Evolutionary conservation across 768 basidiomycete genomes (phyloP), one percentile per base, ranked within the genome.

Genomic region (Pleurotus tuber-regium): DNA sequence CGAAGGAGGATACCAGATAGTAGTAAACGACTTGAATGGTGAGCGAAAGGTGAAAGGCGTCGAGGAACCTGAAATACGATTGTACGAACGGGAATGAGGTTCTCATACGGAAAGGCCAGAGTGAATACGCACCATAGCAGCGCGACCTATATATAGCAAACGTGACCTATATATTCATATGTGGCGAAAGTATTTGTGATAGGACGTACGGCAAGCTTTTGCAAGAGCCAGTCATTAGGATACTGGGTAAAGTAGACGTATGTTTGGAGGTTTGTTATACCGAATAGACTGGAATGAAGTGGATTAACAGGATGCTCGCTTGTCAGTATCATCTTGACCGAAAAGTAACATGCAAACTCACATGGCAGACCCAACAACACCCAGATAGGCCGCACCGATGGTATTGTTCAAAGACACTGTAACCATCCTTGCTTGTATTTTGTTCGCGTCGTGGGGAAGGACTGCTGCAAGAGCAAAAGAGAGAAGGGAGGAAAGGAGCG

Each of bases 361-460:
- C 67, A 66, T 59, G 11, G 61, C 59, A 42, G 67, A 61, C 40
- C 58, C 54, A 40, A 62, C 50, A 10, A 59, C 50, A 11, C 67
- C 67, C 28, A 68, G 11, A 51, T 66, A 64, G n/a, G 59, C 58
- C 8, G 64, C 67, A 36, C 67, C 67, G 1, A 66, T 46, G 5
- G 67, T 68, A 53, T 62, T 63, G 41, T 53, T 62, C 28, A 66
- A 48, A 12, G 62, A 44, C n/a, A n/a, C n/a, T n/a, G n/a, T n/a
- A n/a, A n/a, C n/a, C n/a, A n/a, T n/a, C n/a, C n/a, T n/a, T n/a
- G n/a, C n/a, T n/a, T n/a, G n/a, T n/a, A n/a, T n/a, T n/a, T n/a
- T n/a, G n/a, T n/a, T n/a, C n/a, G n/a, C n/a, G n/a, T n/a, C n/a
- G n/a, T n/a, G n/a, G n/a, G n/a, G n/a, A n/a, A n/a, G n/a, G n/a